phyloP scores from a whole-genome alignment of 2,329 filamentous ascomycete species.

The Dothidotthia symphoricarpi region DNA sequence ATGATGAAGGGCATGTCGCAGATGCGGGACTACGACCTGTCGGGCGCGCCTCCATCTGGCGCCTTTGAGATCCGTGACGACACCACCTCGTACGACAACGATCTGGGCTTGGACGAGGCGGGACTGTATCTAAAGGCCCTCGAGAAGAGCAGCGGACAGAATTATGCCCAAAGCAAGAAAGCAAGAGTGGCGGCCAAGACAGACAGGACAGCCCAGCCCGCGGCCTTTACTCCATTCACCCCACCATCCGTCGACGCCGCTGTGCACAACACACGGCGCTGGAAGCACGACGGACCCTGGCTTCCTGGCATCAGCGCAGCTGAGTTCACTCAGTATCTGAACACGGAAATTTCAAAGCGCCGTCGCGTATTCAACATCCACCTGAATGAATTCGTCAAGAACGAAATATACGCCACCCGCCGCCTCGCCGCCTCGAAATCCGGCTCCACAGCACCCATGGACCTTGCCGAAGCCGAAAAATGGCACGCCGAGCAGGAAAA shows the following conservation, averaged over 20 bases:
- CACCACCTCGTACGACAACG: slow-evolving; percentile 30
- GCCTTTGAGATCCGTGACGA: slow-evolving; percentile 37
- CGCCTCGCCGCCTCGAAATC: slow-evolving; percentile 17
- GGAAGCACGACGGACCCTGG: slow-evolving; percentile 61
- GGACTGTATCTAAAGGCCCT: slow-evolving; percentile 27
- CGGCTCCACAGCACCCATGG: slow-evolving; percentile 19
- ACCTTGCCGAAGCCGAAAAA: slow-evolving; percentile 22
- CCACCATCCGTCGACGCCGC: slow-evolving; percentile 21
- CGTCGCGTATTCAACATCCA: slow-evolving; percentile 32
- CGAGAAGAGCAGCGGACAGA: slow-evolving; percentile 19
- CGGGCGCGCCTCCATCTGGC: slow-evolving; percentile 13
- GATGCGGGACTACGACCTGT: slow-evolving; percentile 20
- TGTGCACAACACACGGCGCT: slow-evolving; percentile 43
- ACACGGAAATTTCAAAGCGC: slow-evolving; percentile 43
- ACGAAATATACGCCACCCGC: slow-evolving; percentile 33
- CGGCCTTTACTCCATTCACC: slow-evolving; percentile 19
- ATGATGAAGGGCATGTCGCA: slow-evolving; percentile 50
- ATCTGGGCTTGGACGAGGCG: slow-evolving; percentile 28
- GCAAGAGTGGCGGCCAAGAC: slow-evolving; percentile 9
- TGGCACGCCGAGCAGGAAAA: slow-evolving; percentile 20
- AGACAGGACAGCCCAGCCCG: slow-evolving; percentile 9
- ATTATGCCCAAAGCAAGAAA: slow-evolving; percentile 9
- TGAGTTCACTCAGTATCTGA: slow-evolving; percentile 55
- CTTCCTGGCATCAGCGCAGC: slow-evolving; percentile 55
- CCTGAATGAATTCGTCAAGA: slow-evolving; percentile 33